A percentile compares a stretch with the other conserved stretches of the same genome.
These are phyloP conservation scores for Kitagawia praeruptora DNA, from an alignment of 129 eudicot genomes.

Conservation along the genomic window DNA sequence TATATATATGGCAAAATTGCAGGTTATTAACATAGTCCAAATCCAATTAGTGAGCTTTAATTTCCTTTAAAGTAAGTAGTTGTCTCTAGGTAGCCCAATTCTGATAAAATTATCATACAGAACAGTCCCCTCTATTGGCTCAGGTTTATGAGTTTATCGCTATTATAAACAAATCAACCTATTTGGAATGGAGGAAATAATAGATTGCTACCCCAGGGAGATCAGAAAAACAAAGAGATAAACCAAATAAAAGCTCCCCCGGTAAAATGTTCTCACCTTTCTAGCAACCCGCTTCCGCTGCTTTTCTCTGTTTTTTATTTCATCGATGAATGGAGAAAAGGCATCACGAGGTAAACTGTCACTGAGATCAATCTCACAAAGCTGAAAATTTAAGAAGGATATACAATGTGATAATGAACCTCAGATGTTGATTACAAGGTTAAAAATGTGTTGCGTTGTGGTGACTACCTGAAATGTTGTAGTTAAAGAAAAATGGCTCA, in stretches of 20 bases:
- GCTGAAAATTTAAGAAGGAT: conserved; percentile 32
- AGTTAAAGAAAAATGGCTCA: conserved; percentile 89
- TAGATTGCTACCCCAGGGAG: background rate
- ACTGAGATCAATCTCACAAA: conserved; percentile 82
- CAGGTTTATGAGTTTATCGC: background rate
- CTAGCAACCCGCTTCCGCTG: conserved; percentile 75
- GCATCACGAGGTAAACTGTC: conserved; percentile 58
- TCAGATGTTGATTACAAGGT: background rate
- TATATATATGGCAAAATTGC: no score
- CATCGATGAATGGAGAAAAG: conserved; percentile 76
- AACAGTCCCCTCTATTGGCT: background rate
- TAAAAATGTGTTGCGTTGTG: background rate
- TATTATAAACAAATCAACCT: background rate
- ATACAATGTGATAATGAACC: conserved; percentile 6
- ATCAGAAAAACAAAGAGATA: background rate
- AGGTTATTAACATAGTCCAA: no score
- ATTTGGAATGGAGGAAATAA: background rate
- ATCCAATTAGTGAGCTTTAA: no score
- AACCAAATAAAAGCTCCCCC: background rate
- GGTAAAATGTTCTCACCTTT: conserved; percentile 40
- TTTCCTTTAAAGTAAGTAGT: background rate
- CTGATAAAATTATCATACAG: background rate
- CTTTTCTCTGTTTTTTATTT: conserved; percentile 79
- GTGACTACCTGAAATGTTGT: conserved; percentile 77
- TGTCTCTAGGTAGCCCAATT: background rate